Evolutionary conservation across 1,139 yeast species (phyloP), one percentile per base, ranked within the genome.

Genomic region (Citeromyces hawaiiensis): DNA sequence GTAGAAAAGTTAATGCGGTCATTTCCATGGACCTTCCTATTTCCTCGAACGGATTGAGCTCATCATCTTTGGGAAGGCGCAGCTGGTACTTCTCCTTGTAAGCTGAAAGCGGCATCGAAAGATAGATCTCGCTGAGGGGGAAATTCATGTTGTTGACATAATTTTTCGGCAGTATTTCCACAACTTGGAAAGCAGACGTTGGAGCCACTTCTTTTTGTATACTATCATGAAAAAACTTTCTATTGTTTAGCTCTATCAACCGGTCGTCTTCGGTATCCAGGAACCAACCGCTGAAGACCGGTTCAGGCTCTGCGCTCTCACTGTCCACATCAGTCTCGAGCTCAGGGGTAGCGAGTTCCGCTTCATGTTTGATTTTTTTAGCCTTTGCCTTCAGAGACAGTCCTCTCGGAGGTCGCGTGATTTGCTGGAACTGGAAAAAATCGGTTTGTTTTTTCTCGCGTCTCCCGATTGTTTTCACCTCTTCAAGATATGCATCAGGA

Each of bases 31-130:
- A 51, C 40, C 65, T 72, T 17, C 81, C 83, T 38, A 86, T 69
- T 51, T 87, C 96, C 38, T 66, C 69, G 46, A 82, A 62, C 3
- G 95, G 91, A 50, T 83, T 78, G 43, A 80, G 64, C 45, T 76
- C 83, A 40, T 72, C 71, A 39, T 65, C 61, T 45, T 70, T 71
- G 3, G 76, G 74, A 9, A 52, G 29, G 3, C 49, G 49, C 23
- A 57, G 44, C 11, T 48, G 30, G 37, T 55, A 57, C n/a, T 54
- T 43, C 35, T 57, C 62, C 32, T 43, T 46, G 38, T 53, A 61
- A 1, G 68, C 43, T 63, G 59, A 34, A 60, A 55, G 45, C 56
- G 64, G 44, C 60, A 53, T 47, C 48, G 59, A 51, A 58, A 72
- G 25, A 8, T 42, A 35, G 15, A 52, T 47, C 21, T 48, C 52